Evolutionary conservation across 306 rosid genomes (phyloP).

Genomic region (Trifolium dubium): DNA sequence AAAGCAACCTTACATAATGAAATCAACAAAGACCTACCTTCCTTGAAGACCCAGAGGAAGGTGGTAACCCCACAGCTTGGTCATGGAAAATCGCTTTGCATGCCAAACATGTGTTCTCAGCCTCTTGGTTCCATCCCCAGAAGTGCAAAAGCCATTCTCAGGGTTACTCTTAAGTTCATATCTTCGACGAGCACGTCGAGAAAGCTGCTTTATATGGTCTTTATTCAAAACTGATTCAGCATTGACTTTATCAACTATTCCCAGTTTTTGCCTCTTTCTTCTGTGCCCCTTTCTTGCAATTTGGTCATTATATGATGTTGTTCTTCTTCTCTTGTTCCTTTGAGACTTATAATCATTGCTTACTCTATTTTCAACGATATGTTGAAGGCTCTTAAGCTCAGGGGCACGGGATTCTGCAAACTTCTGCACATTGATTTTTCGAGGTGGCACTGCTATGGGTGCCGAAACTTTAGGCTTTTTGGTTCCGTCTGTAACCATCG

Average conservation of each 20-base stretch:
- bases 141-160: slow-evolving; percentile 59
- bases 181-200: slow-evolving; percentile 73
- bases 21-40: slow-evolving; percentile 48
- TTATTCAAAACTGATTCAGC: slow-evolving; percentile 38
- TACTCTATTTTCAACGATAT: slow-evolving; percentile 51
- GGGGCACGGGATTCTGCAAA: slow-evolving; percentile 65
- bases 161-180: slow-evolving; percentile 64
- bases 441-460: slow-evolving; percentile 44
- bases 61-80: slow-evolving; percentile 82
- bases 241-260: slow-evolving; percentile 29
- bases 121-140: slow-evolving; percentile 87
- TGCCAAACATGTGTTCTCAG: slow-evolving; percentile 93
- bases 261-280: slow-evolving; percentile 48
- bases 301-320: slow-evolving; percentile 60
- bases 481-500: not conserved
- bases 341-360: slow-evolving; percentile 59
- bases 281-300: slow-evolving; percentile 47
- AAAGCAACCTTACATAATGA: slow-evolving; percentile 15
- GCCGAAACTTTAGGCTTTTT: not conserved
- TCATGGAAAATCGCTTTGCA: slow-evolving; percentile 84
- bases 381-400: slow-evolving; percentile 71
- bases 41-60: slow-evolving; percentile 86
- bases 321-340: slow-evolving; percentile 84
- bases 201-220: slow-evolving; percentile 40
- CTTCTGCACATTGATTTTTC: slow-evolving; percentile 66